Conservation (phyloP, 805 yeast species). For the Pichia pseudocactophila region DNA sequence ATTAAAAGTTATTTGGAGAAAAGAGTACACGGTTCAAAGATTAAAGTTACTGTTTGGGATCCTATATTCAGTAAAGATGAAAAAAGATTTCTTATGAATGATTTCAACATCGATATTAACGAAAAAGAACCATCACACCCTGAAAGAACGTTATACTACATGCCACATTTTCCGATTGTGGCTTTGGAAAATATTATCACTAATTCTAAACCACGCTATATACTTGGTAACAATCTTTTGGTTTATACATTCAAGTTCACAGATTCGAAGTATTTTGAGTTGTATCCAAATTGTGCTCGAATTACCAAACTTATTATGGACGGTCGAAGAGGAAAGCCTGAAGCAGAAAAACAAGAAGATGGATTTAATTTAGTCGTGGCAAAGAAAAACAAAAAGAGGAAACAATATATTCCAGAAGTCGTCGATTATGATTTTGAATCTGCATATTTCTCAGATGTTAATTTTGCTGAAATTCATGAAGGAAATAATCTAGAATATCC, state of each 20-base stretch:
- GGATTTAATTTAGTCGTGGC: slow-evolving; percentile 14
- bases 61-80: slow-evolving; percentile 25
- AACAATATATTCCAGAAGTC: slow-evolving; percentile 6
- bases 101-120: slow-evolving; percentile 15
- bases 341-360: background rate
- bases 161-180: slow-evolving; percentile 29
- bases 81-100: slow-evolving; percentile 10
- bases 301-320: slow-evolving; percentile 12
- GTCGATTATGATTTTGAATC: slow-evolving; percentile 14
- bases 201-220: slow-evolving; percentile 16
- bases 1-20: slow-evolving; percentile 12
- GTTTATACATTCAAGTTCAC: slow-evolving; percentile 23
- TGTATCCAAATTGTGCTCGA: slow-evolving; percentile 24
- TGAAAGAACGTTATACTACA: slow-evolving; percentile 17
- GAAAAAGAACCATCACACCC: background rate
- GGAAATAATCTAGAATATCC: slow-evolving; percentile 5
- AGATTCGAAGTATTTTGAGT: slow-evolving; percentile 18
- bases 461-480: background rate
- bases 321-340: background rate
- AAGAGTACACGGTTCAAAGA: background rate
- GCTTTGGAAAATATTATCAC: slow-evolving; percentile 21
- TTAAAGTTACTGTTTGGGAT: slow-evolving; percentile 23
- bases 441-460: slow-evolving; percentile 12
- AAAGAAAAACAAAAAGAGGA: slow-evolving; percentile 12
- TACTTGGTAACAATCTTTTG: slow-evolving; percentile 26